Evolutionary conservation across 768 basidiomycete species (phyloP).

Genomic region (Phaffia australis): DNA sequence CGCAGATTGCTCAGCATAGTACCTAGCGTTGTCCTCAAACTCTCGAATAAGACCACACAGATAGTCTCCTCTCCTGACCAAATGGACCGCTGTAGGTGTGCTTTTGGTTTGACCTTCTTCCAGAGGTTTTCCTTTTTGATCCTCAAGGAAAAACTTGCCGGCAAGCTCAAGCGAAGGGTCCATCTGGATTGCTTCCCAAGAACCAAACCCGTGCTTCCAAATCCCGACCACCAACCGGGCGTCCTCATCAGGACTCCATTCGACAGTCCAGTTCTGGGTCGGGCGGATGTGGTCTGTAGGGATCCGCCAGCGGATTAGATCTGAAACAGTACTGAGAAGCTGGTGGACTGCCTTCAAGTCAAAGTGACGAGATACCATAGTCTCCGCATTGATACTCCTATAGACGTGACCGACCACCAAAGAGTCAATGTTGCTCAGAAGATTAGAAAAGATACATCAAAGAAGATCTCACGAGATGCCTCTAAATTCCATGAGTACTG

Average conservation of each 20-base stretch:
- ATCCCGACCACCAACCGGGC: constrained; percentile 91
- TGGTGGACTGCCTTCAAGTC: constrained; percentile 80
- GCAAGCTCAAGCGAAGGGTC: constrained; percentile 70
- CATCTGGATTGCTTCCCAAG: constrained; percentile 81
- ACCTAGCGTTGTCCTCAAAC: constrained; percentile 9
- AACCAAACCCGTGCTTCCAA: constrained; percentile 84
- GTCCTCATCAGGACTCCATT: constrained; percentile 86
- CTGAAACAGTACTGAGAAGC: constrained; percentile 30
- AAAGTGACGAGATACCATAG: constrained; percentile 75
- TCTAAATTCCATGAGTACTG: constrained; percentile 80
- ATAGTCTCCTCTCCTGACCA: constrained; percentile 93
- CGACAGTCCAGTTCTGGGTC: constrained; percentile 90
- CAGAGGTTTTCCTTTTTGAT: constrained; percentile 69
- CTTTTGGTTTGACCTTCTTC: constrained; percentile 41
- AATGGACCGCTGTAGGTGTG: constrained; percentile 94
- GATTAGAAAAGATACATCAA: too few relatives aligned
- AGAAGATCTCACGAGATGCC: constrained; percentile 50
- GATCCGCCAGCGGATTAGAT: constrained; percentile 58
- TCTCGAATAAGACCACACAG: constrained; percentile 41
- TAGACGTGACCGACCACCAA: too few relatives aligned
- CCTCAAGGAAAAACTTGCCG: constrained; percentile 96
- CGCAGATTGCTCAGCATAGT: constrained; percentile 8
- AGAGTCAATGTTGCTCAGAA: too few relatives aligned
- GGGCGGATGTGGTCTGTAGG: constrained; percentile 89
- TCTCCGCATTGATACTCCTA: constrained; percentile 88